Base-by-base conservation (phyloP, 345 rosid genomes). In the Acer yangbiense region DNA sequence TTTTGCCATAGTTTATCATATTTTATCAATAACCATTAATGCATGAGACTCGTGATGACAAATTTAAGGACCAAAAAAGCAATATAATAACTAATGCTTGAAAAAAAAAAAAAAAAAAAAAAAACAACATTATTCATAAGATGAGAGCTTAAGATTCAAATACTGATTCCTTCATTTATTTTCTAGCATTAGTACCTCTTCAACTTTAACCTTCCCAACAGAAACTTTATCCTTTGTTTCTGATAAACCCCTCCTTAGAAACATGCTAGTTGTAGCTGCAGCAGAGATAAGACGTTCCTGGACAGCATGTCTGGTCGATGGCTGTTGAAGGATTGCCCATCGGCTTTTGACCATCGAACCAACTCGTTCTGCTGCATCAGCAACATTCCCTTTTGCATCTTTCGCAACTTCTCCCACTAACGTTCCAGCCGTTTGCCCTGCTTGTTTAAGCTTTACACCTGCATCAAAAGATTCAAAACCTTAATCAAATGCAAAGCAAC, bases 141-240 rank as follows among this genome's bases (percentile, higher is more conserved):
- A 79, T 10, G 16, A 68, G 3, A 7, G 46, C 29, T 32, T 57
- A 18, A 50, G 70, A 17, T 16, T 21, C 57, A 25, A 62, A 68
- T 6, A 44, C 32, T 16, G 17, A 21, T 73, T 43, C n/a, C 60
- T 44, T 25, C 29, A 9, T 41, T 44, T 61, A 58, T 8, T 68
- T 57, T 73, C 72, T 14, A 77, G 25, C 20, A n/a, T 46, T 25
- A 43, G 54, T 83, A 95, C 99, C 99, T 95, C 98, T 88, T 93
- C 98, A 46, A 93, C 92, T 88, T 93, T 95, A 41, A 79, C 88
- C 82, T 95, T 95, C 76, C 99, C 99, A 73, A 93, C 94, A 27
- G 82, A 84, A 72, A 93, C 99, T 78, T 89, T 95, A 79, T 93
- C 99, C 72, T 93, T 95, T 10, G 99, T 95, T 82, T 86, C 99